Evolutionary conservation across 2,329 filamentous ascomycete genomes (phyloP), one percentile per base, ranked within the genome.

Genomic region (Penicillium fuscoglaucum): DNA sequence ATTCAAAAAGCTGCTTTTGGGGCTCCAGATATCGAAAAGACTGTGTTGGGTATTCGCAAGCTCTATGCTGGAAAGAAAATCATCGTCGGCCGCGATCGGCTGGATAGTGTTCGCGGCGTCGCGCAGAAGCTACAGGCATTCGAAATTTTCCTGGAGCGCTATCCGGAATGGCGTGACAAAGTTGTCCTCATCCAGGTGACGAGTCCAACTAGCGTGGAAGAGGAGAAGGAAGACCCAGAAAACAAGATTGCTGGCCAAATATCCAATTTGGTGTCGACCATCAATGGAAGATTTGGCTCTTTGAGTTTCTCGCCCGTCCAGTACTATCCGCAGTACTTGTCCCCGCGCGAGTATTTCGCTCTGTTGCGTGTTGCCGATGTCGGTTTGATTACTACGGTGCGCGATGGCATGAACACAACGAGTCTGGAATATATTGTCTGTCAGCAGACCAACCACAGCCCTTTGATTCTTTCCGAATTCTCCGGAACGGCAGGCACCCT

Each of bases 391-490:
- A 97, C 95, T 7, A 96, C 91, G 66, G 93, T 98, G 24, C 87
- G 93, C 60, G 95, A 98, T 74, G 93, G 93, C 58, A 97, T 98
- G 93, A 98, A 97, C 79, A 97, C 93, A 0, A 96, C 93, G 21
- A 96, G 91, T 72, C 81, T 98, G 66, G 95, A 98, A 76, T 98
- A 97, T 72, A 87, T 98, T 57, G 84, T 96, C 58, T 96, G 91
- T 74, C 93, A 98, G 76, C 90, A 91, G 69, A 89, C 95, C 62
- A 88, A 87, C 57, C 87, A 93, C 66, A 90, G 93, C 0, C 93
- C 93, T 1, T 80, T 98, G 47, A 97, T 98, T 65, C 84, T 98
- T 26, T 98, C 95, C 15, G 93, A 98, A 74, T 98, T 98, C 75
- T 97, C 93, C 62, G 93, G 93, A 58, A 97, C 93, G 0, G 92